phyloP scores from a whole-genome alignment of 129 eudicot species.

The Arctium minus region DNA sequence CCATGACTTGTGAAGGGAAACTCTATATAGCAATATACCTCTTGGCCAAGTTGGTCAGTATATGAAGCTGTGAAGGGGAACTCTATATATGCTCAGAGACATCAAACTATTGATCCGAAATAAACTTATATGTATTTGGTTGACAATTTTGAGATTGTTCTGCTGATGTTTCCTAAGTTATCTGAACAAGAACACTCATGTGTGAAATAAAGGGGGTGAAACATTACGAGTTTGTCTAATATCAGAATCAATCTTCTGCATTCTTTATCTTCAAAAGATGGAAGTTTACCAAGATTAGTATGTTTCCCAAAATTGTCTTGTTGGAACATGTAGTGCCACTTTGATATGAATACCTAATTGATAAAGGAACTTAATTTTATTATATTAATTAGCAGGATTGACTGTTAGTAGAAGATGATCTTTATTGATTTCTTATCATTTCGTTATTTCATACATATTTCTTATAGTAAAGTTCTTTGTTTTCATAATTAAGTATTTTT shows the following conservation, averaged over 20 bases:
- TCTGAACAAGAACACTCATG: background rate
- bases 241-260: background rate
- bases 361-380: background rate
- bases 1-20: too few relatives aligned
- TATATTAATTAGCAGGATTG: background rate
- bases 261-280: background rate
- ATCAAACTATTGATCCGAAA: background rate
- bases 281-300: background rate
- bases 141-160: background rate
- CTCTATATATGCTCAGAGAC: background rate
- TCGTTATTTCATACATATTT: background rate
- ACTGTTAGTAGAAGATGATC: background rate
- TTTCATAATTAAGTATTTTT: background rate
- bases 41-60: background rate
- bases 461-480: background rate
- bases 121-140: background rate
- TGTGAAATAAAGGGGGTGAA: background rate
- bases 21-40: background rate
- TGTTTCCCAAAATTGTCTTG: background rate
- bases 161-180: background rate
- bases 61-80: background rate
- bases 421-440: background rate
- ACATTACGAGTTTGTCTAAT: background rate
- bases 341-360: background rate
- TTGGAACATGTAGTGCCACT: background rate